These are phyloP conservation scores for Alloascoidea africana DNA, from an alignment of 805 yeast species.

Conservation along the genomic window DNA sequence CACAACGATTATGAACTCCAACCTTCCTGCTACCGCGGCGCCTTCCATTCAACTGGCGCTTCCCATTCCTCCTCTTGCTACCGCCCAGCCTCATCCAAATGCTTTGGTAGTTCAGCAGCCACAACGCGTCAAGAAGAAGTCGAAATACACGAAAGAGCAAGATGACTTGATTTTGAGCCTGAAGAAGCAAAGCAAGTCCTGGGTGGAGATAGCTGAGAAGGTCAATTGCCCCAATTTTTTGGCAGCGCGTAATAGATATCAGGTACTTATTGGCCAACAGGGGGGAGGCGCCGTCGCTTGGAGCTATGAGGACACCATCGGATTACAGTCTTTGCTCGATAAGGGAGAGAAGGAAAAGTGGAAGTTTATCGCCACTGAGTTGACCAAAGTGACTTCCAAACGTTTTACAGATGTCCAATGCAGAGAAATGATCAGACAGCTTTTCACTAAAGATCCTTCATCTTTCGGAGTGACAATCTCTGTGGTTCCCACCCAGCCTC, in stretches of 20 bases:
- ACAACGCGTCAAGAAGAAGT: slow-evolving; percentile 40
- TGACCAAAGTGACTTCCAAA: slow-evolving; percentile 35
- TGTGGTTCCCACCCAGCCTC: slow-evolving; percentile 1
- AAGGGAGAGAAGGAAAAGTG: slow-evolving; percentile 61
- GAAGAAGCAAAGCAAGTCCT: slow-evolving; percentile 46
- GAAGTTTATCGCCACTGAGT: slow-evolving; percentile 46
- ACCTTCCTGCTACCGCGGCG: slow-evolving; percentile 2
- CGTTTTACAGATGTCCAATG: slow-evolving; percentile 36
- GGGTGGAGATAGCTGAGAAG: slow-evolving; percentile 61
- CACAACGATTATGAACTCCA: too few relatives aligned
- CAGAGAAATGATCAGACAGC: slow-evolving; percentile 32
- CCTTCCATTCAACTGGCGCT: slow-evolving; percentile 14
- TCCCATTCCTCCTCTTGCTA: slow-evolving; percentile 33
- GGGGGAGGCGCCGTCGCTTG: slow-evolving; percentile 59
- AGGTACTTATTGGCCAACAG: slow-evolving; percentile 71
- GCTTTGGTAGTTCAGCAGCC: slow-evolving; percentile 25
- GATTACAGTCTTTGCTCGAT: slow-evolving; percentile 39
- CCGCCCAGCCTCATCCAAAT: slow-evolving; percentile 27
- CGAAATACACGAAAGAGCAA: slow-evolving; percentile 58
- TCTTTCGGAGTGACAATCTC: slow-evolving; percentile 33
- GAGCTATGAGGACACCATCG: slow-evolving; percentile 37
- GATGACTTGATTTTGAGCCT: slow-evolving; percentile 47
- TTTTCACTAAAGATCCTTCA: slow-evolving; percentile 40
- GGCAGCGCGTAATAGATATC: slow-evolving; percentile 68
- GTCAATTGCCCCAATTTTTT: slow-evolving; percentile 50